Evolutionary conservation across 2,329 filamentous ascomycete species (phyloP), one percentile per base, ranked within the genome.

Genomic region (Stenocarpella maydis): DNA sequence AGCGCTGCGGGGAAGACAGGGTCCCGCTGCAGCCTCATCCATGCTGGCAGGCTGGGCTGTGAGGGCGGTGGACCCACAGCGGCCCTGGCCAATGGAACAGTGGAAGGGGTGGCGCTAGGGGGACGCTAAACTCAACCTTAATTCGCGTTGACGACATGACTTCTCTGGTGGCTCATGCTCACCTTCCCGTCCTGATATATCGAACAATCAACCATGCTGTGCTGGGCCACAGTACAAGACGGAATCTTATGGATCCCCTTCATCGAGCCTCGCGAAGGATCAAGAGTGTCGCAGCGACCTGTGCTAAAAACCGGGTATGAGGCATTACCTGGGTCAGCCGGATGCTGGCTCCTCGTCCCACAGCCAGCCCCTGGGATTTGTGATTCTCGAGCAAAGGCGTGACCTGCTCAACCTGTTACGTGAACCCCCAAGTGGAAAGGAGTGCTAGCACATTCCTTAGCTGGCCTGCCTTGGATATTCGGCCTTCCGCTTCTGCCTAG

Each of bases 121-220:
- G 19, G 12, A n/a, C 58, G 26, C 58, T 63, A 49, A 63, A 49
- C n/a, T 19, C 58, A 63, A 63, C 58, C 58, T 63, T 63, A 63
- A 63, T 63, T 63, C 58, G 26, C 58, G 41, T 63, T 63, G 58
- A 63, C 58, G 58, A 63, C 58, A 63, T 45, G 41, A 63, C 58
- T 63, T 47, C 41, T 21, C 10, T n/a, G n/a, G n/a, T n/a, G n/a
- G n/a, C 55, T 47, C 55, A 34, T 61, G 17, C 41, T 21, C 41
- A 21, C 19, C 26, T 61, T 31, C 9, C 41, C 26, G 14, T 12
- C 28, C 17, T 47, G 19, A 47, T 34, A 49, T 49, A 24, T 37
- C 26, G 41, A 37, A 19, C 28, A n/a, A 63, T 49, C 26, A 49
- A 19, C 5, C 12, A 45, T 34, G 12, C n/a, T 14, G 26, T 7